phyloP scores from a whole-genome alignment of 169 alveolate genomes.

The Plasmodium cynomolgi region DNA sequence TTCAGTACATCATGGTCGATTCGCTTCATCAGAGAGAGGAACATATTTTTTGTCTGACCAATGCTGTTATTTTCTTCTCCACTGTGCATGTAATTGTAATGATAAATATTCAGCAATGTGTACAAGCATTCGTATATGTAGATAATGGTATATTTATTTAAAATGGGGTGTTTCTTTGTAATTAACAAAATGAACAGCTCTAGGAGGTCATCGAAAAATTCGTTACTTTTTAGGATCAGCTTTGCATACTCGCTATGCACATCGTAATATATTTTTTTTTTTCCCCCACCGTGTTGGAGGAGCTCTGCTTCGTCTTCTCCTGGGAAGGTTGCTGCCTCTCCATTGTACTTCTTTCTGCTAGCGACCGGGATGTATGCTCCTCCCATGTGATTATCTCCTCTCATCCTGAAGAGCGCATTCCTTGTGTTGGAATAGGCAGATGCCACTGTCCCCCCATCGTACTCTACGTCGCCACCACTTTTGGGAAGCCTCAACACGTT shows the following conservation, averaged over 20 bases:
- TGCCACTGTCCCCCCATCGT: not conserved
- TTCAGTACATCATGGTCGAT: constrained; percentile 1
- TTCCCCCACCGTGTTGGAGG: not conserved
- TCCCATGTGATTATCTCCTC: not conserved
- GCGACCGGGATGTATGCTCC: not conserved
- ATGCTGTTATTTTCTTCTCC: not conserved
- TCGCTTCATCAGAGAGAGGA: constrained; percentile 51
- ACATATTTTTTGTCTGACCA: constrained; percentile 56
- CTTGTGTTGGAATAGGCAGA: not conserved
- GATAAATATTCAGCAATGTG: constrained; percentile 62
- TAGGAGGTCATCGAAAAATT: constrained; percentile 55
- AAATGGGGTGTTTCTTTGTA: constrained; percentile 68
- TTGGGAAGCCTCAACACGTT: constrained; percentile 18
- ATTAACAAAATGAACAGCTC: constrained; percentile 42
- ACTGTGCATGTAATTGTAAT: constrained; percentile 6
- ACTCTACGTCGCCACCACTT: not conserved
- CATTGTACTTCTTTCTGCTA: not conserved
- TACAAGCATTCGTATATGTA: constrained; percentile 73
- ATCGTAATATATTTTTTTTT: constrained; percentile 23
- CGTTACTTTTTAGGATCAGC: constrained; percentile 31
- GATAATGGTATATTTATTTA: constrained; percentile 64
- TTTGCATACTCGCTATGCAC: constrained; percentile 65
- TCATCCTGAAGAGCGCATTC: not conserved
- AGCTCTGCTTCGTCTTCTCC: not conserved
- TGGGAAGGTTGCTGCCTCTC: not conserved